A percentile compares a stretch with the other conserved stretches of the same genome.
phyloP scores from a whole-genome alignment of 164 flowering plant genomes.

The Vitis amurensis region DNA sequence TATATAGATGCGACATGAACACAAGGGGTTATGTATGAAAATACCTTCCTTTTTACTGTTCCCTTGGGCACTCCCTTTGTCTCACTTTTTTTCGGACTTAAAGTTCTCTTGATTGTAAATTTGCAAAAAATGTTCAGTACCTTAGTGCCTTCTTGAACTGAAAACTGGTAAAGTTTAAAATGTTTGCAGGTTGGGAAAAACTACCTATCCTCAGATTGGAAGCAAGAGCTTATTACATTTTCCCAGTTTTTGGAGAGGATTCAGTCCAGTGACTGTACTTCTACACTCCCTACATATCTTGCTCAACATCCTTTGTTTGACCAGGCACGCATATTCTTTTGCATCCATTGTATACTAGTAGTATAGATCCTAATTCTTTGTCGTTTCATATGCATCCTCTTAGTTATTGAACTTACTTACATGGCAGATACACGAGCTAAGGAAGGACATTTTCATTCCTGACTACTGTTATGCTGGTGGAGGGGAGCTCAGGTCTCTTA shows the following conservation, averaged over 20 bases:
- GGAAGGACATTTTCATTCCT: conserved; percentile 78
- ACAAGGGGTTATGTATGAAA: too few relatives aligned
- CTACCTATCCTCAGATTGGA: conserved; percentile 84
- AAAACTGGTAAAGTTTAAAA: conserved; percentile 21
- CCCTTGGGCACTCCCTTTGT: not conserved
- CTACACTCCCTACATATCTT: conserved; percentile 65
- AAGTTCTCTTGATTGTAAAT: not conserved
- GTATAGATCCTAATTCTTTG: not conserved
- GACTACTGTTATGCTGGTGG: conserved; percentile 92
- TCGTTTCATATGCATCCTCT: not conserved
- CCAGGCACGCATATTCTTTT: conserved; percentile 48
- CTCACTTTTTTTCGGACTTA: not conserved
- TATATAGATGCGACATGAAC: too few relatives aligned
- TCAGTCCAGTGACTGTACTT: conserved; percentile 36
- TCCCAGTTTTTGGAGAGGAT: conserved; percentile 88
- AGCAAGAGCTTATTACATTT: conserved; percentile 91
- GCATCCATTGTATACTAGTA: not conserved
- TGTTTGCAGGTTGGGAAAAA: conserved; percentile 86
- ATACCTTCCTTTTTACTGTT: too few relatives aligned
- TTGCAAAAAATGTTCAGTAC: not conserved
- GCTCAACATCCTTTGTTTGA: conserved; percentile 98
- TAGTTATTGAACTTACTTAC: not conserved
- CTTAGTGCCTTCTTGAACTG: conserved; percentile 11
- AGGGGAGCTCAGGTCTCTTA: conserved; percentile 82
- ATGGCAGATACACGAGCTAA: conserved; percentile 73